Base-by-base conservation (phyloP, 2,329 filamentous ascomycete genomes). In the Aspergillus cejpii region DNA sequence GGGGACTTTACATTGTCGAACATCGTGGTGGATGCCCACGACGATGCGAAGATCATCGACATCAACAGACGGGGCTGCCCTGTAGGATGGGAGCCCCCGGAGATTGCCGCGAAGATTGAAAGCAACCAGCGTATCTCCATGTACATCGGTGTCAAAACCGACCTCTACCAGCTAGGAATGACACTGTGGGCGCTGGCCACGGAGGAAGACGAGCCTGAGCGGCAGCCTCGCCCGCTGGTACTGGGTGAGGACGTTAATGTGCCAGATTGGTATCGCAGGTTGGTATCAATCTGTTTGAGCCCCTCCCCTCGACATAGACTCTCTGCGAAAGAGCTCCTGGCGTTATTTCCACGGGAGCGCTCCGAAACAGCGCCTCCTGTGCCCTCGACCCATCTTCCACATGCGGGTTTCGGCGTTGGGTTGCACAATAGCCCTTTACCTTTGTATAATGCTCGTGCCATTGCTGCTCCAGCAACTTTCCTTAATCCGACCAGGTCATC, bases 81-180 rank as follows among this genome's bases (percentile, higher is more conserved):
- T 0, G 87, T 97, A 3, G 91, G 91, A 19, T 98, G 92, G 92
- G 92, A 98, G 56, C 90, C 92, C 2, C 92, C 92, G 3, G 92
- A 98, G 68, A 85, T 94, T 44, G 84, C 83, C 12, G 78, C 80
- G 5, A 80, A 97, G 44, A 88, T 97, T 49, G 83, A 91, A 53
- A 90, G 83, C 65, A 87, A 86, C 46, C 90, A 96, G 65, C 80
- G 88, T 23, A 90, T 98, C 42, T 85, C 87, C 37, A 95, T 97
- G 84, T 96, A 94, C 61, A 97, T 98, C 62, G 91, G 92, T 10
- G 89, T 96, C 62, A 98, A 98, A 68, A 95, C 91, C 0, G 92
- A 98, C 67, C 74, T 98, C 1, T 98, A 85, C 60, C 92, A 98
- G 67, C 77, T 97, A 4, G 92, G 92, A 4, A 98, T 98, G 92